Base-by-base conservation (phyloP, 1,284 basidiomycete genomes). In the Marasmius oreades region DNA sequence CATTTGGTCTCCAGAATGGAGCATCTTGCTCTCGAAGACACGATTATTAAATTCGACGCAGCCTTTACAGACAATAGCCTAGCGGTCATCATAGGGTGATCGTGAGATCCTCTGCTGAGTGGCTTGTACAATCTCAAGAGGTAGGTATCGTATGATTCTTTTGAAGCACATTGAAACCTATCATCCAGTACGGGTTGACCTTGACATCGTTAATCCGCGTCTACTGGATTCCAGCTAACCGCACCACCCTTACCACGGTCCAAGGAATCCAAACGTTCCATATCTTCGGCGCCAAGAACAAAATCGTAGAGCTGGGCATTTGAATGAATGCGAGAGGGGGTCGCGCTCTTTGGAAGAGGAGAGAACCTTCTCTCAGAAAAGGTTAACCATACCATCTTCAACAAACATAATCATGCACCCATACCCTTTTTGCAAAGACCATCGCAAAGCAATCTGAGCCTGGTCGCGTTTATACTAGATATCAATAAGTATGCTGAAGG, bases 351-450 rank as follows among this genome's bases (percentile, higher is more conserved):
- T 3, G 90, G 90, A 22, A 93, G 76, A 0, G 88, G 88, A 20
- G 87, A 84, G 33, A 28, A 51, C 20, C 24, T 26, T 10, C 6
- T 22, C 23, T 18, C 18, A 33, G 53, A 43, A 24, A 37, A 31
- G 14, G 26, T 12, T n/a, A n/a, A n/a, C n/a, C n/a, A n/a, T n/a
- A n/a, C n/a, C n/a, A n/a, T n/a, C n/a, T n/a, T n/a, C n/a, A n/a
- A n/a, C n/a, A n/a, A n/a, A n/a, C n/a, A n/a, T n/a, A n/a, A n/a
- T n/a, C n/a, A n/a, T n/a, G n/a, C n/a, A n/a, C n/a, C n/a, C n/a
- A n/a, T 62, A 90, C 85, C 88, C 88, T 66, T 84, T 85, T 68
- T 94, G 92, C 46, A 94, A 71, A 48, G 87, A 91, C 92, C 92
- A 94, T 12, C 92, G 80, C 57, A 94, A 72, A 28, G 94, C 77